Conservation (phyloP, 345 rosid species). For the Eucalyptus caleyi region DNA sequence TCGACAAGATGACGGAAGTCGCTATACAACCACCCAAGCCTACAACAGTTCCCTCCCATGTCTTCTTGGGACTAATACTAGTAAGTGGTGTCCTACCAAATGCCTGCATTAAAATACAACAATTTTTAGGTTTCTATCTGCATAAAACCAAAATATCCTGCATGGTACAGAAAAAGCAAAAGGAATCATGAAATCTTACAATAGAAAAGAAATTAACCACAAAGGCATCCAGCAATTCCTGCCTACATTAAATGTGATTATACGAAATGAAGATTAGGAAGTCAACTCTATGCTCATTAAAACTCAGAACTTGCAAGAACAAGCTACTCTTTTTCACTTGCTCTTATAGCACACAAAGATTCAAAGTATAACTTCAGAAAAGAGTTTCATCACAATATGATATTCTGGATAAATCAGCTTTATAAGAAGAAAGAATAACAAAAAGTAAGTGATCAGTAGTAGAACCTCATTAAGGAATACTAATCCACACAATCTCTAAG, state of each 20-base stretch:
- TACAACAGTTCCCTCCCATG: constrained; percentile 85
- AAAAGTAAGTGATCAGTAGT: neutral
- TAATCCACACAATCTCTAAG: neutral
- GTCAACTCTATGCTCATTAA: neutral
- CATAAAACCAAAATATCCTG: neutral
- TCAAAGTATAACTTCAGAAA: neutral
- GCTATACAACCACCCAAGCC: constrained; percentile 85
- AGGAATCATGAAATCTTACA: neutral
- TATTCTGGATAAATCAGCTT: neutral
- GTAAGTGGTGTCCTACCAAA: constrained; percentile 80
- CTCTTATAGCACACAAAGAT: neutral
- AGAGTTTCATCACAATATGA: neutral
- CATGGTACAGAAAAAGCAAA: neutral
- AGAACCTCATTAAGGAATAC: neutral
- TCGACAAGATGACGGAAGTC: constrained; percentile 43
- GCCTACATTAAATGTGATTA: neutral
- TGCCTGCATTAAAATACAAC: constrained; percentile 33
- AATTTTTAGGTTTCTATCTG: neutral
- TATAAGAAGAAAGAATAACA: neutral
- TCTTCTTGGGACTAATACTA: constrained; percentile 81
- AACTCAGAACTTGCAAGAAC: neutral
- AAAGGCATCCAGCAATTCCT: neutral
- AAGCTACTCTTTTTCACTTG: neutral
- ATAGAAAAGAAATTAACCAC: neutral
- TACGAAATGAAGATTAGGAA: neutral